Base-by-base conservation (phyloP, 2,329 filamentous ascomycete genomes). In the Beauveria australis region DNA sequence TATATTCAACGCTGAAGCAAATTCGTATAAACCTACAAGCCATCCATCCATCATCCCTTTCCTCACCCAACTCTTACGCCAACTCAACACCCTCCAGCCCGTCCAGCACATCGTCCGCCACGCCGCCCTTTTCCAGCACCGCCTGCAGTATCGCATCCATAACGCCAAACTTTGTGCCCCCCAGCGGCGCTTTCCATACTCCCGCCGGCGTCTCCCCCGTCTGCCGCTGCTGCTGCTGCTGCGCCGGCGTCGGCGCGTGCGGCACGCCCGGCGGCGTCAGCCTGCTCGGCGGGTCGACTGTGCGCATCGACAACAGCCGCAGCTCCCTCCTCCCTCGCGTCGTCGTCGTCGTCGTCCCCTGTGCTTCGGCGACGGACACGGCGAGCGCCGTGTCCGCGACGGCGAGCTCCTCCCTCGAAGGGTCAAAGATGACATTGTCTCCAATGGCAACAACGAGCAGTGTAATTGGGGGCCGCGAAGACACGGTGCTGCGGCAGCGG, bases 381-480 rank as follows among this genome's bases (percentile, higher is more conserved):
- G 93, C 94, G 51, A 97, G 79, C 3, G 94, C 90, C 14, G 88
- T 86, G 69, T 97, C 93, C 1, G 94, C 94, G 4, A 97, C 93
- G 2, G 92, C 90, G 18, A 99, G 86, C 74, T 99, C 94, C 72
- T 97, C 92, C 66, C 88, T 87, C 57, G 85, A 88, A 0, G 94
- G 93, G 72, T 99, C 94, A 76, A 97, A 97, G 65, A 99, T 89
- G 74, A 96, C 87, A 72, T 94, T 97, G 62, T 88, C 81, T 61
- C 89, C 90, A 0, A 96, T 88, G 3, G 89, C 85, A 73, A 96
- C 89, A 60, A 97, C 91, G 12, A 99, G 87, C 22, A 99, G 82
- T 3, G 93, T 97, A 60, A 99, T 84, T 0, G 94, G 92, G 5
- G 94, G 94, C 53, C 87, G 83, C 12, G 78, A 71, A 0, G 68